Evolutionary conservation across 768 basidiomycete species (phyloP), one percentile per base, ranked within the genome.

Genomic region (Tephrocybe sp.): DNA sequence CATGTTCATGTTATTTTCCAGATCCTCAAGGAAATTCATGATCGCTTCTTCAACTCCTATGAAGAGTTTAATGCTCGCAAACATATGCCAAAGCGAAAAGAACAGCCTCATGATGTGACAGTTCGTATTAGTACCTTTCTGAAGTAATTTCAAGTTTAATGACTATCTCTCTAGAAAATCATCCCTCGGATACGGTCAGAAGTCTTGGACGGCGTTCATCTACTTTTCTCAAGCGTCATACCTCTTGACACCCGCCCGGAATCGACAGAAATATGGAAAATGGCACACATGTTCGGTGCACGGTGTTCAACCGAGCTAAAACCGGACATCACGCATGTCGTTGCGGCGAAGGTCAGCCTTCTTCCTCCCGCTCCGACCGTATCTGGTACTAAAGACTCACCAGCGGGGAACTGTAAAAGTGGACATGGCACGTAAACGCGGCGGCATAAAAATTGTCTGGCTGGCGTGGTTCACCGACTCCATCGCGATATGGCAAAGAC

Each of bases 201-300:
- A 57, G 86, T 91, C 0, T 76, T 98, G n/a, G 75, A 77, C 29
- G 90, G 88, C 23, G 77, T 86, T 23, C 82, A 88, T 60, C 79
- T 99, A 25, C 75, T 95, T 29, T 98, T 99, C 68, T 97, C 95
- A 1, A 91, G 94, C 49, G 83, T 99, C 33, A 94, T 98, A 48
- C 94, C 95, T 3, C 78, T 94, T n/a, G 87, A 92, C 59, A 84
- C 83, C 3, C 74, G 70, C 48, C 88, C 91, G 30, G 86, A 93
- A 64, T 74, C 75, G 41, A 89, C 80, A 43, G 91, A 93, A 59
- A 82, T 92, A 42, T 95, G 92, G 92, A 76, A 80, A 57, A 76
- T 86, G 64, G 92, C 95, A 11, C 76, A 79, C 41, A 85, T 88
- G 69, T 98, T 97, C 58, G 95, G 95, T 8, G 95, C 95, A 2